Evolutionary conservation across 2,329 filamentous ascomycete species (phyloP), one percentile per base, ranked within the genome.

Genomic region (Sphaerulina populicola): DNA sequence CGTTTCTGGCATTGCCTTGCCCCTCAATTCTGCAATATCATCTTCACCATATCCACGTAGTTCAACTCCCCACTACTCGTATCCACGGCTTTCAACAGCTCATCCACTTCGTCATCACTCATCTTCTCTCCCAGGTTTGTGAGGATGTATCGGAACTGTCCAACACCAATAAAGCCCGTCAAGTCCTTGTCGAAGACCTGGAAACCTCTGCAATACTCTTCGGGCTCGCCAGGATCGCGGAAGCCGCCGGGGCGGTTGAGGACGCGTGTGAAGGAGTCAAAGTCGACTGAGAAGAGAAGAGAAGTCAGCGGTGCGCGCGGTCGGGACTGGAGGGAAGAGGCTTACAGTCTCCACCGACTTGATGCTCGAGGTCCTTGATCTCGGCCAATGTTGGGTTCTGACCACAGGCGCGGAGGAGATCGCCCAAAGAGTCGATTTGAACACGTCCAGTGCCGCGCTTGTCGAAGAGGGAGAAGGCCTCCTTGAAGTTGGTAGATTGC

Each of bases 131-230:
- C 93, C 64, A 98, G 74, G 70, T 97, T 97, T 51, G 93, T 98
- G 66, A 98, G 74, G 69, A 98, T 81, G 75, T 98, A 98, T 74
- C 94, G 87, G 71, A 98, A 80, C 75, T 98, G 93, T 52, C 93
- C 93, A 59, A 97, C 91, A 51, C 91, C 93, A 69, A 98, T 97
- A 72, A 90, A 96, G 47, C 93, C 93, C 54, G 89, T 95, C 82
- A 95, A 86, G 70, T 98, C 93, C 75, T 98, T 98, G 74, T 98
- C 93, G 65, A 98, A 98, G 48, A 98, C 93, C 72, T 98, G 93
- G 77, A 98, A 98, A 50, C 93, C 93, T 57, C 91, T 87, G 73
- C 91, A 95, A 75, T 98, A 98, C 71, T 97, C 91, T 68, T 97
- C 91, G 37, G 93, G 91, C 74, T 96, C 90, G 69, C 93, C 93